phyloP scores from a whole-genome alignment of 1,284 basidiomycete genomes.

The Tylopilus orsonianus region DNA sequence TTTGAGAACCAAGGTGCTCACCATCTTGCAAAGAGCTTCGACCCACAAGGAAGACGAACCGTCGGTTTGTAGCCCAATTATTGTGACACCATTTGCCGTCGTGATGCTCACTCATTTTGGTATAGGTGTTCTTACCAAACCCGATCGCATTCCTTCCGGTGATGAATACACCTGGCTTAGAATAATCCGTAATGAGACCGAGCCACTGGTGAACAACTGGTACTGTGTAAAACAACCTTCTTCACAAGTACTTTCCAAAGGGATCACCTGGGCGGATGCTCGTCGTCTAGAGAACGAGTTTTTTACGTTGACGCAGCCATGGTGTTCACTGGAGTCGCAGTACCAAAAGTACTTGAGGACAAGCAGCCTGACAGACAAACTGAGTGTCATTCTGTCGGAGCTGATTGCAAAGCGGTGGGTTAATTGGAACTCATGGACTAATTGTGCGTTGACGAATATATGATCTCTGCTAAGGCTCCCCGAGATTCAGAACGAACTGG shows the following conservation, averaged over 20 bases:
- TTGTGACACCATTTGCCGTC: too few relatives aligned
- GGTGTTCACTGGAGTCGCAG: constrained; percentile 50
- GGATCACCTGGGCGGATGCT: constrained; percentile 61
- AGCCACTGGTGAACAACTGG: constrained; percentile 63
- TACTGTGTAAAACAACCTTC: constrained; percentile 74
- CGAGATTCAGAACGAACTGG: constrained; percentile 51
- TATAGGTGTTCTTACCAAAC: constrained; percentile 79
- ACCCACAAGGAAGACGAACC: constrained; percentile 62
- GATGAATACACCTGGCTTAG: constrained; percentile 62
- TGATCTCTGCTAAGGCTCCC: constrained; percentile 50
- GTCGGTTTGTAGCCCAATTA: constrained; percentile 52
- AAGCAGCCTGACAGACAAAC: constrained; percentile 48
- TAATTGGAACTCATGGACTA: too few relatives aligned
- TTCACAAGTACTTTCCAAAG: constrained; percentile 50
- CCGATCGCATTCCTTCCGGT: constrained; percentile 66
- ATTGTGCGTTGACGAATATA: neutral
- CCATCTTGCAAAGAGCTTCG: constrained; percentile 53
- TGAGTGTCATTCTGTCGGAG: constrained; percentile 56
- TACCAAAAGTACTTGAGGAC: constrained; percentile 58
- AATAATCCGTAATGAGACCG: constrained; percentile 56
- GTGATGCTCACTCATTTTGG: too few relatives aligned
- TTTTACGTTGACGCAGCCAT: constrained; percentile 57
- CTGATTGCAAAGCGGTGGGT: constrained; percentile 56
- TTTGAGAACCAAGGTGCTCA: constrained; percentile 75
- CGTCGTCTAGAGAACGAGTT: constrained; percentile 64